Conservation (phyloP, 805 yeast species). For the Torulaspora delbrueckii region DNA sequence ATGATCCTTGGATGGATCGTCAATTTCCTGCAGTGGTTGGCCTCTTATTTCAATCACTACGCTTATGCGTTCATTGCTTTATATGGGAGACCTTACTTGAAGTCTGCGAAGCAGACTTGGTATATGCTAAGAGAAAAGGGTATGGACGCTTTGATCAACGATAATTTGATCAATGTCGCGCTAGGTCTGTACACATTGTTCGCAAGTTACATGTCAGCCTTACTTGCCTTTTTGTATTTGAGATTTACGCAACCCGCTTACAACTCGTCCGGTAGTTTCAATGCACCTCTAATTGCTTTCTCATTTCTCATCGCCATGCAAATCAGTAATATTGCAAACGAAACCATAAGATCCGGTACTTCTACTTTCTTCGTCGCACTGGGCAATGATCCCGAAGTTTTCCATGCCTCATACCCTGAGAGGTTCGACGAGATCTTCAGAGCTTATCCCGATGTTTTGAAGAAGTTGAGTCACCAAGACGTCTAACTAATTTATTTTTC, state of each 20-base stretch:
- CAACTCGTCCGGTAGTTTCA: slow-evolving; percentile 53
- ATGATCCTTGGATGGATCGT: slow-evolving; percentile 55
- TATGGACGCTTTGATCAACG: slow-evolving; percentile 77
- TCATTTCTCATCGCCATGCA: slow-evolving; percentile 70
- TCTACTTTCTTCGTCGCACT: slow-evolving; percentile 80
- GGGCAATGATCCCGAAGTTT: slow-evolving; percentile 80
- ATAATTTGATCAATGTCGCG: slow-evolving; percentile 74
- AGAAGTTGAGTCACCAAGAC: slow-evolving; percentile 41
- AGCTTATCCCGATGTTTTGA: slow-evolving; percentile 64
- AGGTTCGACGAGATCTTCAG: slow-evolving; percentile 59
- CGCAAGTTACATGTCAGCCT: slow-evolving; percentile 60
- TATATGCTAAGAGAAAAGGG: slow-evolving; percentile 73
- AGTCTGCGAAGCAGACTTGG: slow-evolving; percentile 79
- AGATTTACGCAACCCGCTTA: slow-evolving; percentile 63
- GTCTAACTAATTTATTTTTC: slow-evolving; percentile 12
- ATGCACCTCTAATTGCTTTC: slow-evolving; percentile 72
- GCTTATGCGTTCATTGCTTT: slow-evolving; percentile 84
- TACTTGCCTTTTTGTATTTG: slow-evolving; percentile 62
- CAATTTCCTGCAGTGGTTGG: slow-evolving; percentile 69
- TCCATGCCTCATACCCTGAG: slow-evolving; percentile 66
- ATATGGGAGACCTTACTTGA: slow-evolving; percentile 73
- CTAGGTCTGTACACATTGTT: slow-evolving; percentile 70
- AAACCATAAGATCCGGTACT: slow-evolving; percentile 74
- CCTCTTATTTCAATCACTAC: slow-evolving; percentile 82
- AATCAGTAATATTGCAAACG: slow-evolving; percentile 64